Conservation (phyloP, 495 filamentous ascomycete genomes). For the Penicillium atrosanguineum region DNA sequence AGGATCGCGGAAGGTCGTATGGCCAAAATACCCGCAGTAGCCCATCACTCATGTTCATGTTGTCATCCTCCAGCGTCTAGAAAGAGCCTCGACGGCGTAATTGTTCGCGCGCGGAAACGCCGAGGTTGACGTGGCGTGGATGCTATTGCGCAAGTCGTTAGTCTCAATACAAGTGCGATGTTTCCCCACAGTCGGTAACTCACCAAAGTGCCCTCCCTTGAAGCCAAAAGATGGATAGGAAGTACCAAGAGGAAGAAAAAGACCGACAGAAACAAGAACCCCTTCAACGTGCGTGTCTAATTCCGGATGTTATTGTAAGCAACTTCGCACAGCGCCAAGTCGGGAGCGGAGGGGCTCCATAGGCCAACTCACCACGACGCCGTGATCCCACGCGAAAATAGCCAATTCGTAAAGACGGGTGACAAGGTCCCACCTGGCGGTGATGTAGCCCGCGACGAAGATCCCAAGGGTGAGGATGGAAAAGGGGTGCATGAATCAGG, state of each 20-base stretch:
- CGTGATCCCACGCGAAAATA: conserved; percentile 97
- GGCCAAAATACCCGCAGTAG: conserved; percentile 99
- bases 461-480: conserved; percentile 90
- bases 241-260: conserved; percentile 76
- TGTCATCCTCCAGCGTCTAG: conserved; percentile 75
- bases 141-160: conserved; percentile 56
- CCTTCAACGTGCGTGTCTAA: conserved; percentile 68
- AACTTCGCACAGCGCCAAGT: not conserved
- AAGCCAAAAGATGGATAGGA: conserved; percentile 69
- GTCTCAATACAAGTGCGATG: not conserved
- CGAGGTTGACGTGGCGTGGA: conserved; percentile 74
- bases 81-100: conserved; percentile 92
- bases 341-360: conserved; percentile 14
- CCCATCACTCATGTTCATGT: conserved; percentile 76
- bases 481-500: conserved; percentile 90
- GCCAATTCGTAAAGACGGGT: conserved; percentile 93
- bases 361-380: conserved; percentile 76
- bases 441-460: conserved; percentile 99
- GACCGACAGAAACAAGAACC: conserved; percentile 69
- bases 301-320: conserved; percentile 3
- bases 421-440: conserved; percentile 96
- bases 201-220: conserved; percentile 64
- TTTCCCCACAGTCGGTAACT: conserved; percentile 17
- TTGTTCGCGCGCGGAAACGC: conserved; percentile 94
- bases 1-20: conserved; percentile 72